Conservation (phyloP, 1,284 basidiomycete genomes). For the Rhizoctonia solani region DNA sequence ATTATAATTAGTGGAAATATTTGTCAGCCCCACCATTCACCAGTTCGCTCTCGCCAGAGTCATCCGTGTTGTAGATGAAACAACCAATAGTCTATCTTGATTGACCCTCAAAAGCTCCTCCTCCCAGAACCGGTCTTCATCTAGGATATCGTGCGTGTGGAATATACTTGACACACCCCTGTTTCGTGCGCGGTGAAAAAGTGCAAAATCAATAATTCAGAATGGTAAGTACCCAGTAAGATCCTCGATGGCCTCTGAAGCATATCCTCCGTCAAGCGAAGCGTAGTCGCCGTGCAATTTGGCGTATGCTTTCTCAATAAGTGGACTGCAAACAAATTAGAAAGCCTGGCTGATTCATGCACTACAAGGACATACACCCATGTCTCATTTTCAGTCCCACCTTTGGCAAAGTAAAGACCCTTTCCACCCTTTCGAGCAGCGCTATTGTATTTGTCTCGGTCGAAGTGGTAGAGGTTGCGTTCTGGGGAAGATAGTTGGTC, state of each 20-base stretch:
- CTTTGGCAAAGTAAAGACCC: slow-evolving; percentile 39
- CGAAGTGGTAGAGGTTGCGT: slow-evolving; percentile 38
- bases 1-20: not conserved
- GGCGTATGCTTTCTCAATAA: slow-evolving; percentile 40
- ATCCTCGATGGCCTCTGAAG: slow-evolving; percentile 39
- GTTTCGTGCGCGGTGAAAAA: no score
- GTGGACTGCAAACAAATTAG: slow-evolving; percentile 9
- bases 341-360: not conserved
- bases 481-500: slow-evolving; percentile 37
- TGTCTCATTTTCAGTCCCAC: slow-evolving; percentile 40
- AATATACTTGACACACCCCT: slow-evolving; percentile 38
- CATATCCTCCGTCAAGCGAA: slow-evolving; percentile 36
- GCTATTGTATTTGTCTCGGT: slow-evolving; percentile 36
- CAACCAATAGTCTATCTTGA: slow-evolving; percentile 40
- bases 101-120: slow-evolving; percentile 38
- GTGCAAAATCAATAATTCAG: not conserved
- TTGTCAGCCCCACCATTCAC: not conserved
- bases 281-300: slow-evolving; percentile 40
- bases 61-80: slow-evolving; percentile 35
- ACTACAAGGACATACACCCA: slow-evolving; percentile 38
- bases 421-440: slow-evolving; percentile 37
- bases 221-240: slow-evolving; percentile 37
- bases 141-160: slow-evolving; percentile 39
- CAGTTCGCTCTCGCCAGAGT: not conserved
- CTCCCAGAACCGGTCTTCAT: slow-evolving; percentile 39